Evolutionary conservation across 768 basidiomycete genomes (phyloP), one percentile per base, ranked within the genome.

Genomic region (Auriculariales sp.): DNA sequence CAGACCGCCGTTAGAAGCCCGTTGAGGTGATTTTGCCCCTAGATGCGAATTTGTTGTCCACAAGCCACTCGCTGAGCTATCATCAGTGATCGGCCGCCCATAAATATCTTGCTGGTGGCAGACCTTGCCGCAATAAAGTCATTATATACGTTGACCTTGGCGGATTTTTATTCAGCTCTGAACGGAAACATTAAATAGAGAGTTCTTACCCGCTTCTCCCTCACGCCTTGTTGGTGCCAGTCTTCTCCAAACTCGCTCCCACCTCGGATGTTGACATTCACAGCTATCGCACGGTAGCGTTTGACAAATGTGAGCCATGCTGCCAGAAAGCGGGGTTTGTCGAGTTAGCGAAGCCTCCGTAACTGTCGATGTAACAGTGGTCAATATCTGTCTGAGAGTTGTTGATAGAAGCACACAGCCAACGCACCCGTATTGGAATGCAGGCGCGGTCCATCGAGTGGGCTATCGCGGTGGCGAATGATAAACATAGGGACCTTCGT

Each of bases 101-200:
- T n/a, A n/a, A n/a, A n/a, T n/a, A n/a, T n/a, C n/a, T n/a, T n/a
- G n/a, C n/a, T n/a, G n/a, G n/a, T n/a, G n/a, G n/a, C n/a, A n/a
- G n/a, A n/a, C n/a, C n/a, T n/a, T n/a, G 83, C 85, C 4, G 82
- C 76, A 54, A 85, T 82, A 64, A 90, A 90, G 60, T 91, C 88
- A 56, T 89, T 70, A 56, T 86, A 90, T 49, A 78, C 78, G 50
- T 86, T 87, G 52, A 69, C 70, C 81, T 84, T 1, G 2, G 11
- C 1, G 24, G 2, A 2, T 30, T 27, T 11, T 5, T n/a, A n/a
- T n/a, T n/a, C n/a, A n/a, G n/a, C n/a, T n/a, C n/a, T n/a, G n/a
- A n/a, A n/a, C n/a, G n/a, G n/a, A n/a, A n/a, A n/a, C n/a, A n/a
- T n/a, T n/a, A n/a, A n/a, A n/a, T n/a, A n/a, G n/a, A 28, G 24